Evolutionary conservation across 345 rosid genomes (phyloP).

Genomic region (Angophora floribunda): DNA sequence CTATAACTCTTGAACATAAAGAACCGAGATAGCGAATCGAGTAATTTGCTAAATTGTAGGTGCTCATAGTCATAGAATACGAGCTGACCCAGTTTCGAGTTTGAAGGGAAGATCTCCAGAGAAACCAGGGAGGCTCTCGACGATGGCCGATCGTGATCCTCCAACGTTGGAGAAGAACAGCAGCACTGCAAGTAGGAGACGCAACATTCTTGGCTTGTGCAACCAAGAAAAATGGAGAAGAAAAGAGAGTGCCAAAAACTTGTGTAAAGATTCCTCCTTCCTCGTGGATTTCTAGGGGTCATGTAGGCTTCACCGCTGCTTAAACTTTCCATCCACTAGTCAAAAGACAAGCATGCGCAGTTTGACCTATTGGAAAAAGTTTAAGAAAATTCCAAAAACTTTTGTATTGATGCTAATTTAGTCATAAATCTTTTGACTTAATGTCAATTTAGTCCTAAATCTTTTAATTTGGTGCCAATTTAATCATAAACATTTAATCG

Average conservation of each 20-base stretch:
- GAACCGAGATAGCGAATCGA: neutral
- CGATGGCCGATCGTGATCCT: neutral
- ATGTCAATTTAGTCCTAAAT: no score
- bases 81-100: constrained; percentile 14
- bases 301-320: neutral
- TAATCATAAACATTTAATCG: no score
- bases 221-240: neutral
- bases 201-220: neutral
- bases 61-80: neutral
- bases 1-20: neutral
- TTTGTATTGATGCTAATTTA: no score
- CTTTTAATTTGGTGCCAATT: no score
- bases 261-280: neutral
- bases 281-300: neutral
- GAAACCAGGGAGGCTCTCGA: constrained; percentile 10
- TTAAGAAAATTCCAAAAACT: no score
- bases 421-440: no score
- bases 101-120: constrained; percentile 14
- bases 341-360: neutral
- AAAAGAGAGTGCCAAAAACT: neutral
- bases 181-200: neutral
- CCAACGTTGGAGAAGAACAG: neutral
- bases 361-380: neutral
- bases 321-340: neutral
- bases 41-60: neutral